These are phyloP conservation scores for Quillaja saponaria DNA, from an alignment of 306 rosid species.

Conservation along the genomic window DNA sequence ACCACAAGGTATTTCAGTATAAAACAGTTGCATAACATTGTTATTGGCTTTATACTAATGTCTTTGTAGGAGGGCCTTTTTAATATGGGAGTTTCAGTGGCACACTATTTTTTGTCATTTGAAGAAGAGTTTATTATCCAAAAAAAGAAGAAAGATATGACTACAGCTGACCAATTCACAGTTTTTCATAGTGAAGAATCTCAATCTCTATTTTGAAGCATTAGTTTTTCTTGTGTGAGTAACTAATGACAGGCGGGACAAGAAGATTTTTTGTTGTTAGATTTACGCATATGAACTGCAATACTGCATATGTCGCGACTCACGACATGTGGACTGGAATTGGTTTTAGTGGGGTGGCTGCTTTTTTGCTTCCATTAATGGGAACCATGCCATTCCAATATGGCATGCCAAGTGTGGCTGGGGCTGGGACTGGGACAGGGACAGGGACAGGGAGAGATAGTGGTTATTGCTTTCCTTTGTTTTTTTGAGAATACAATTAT, in stretches of 20 bases:
- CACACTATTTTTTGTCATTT: background rate
- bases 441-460: too few relatives aligned
- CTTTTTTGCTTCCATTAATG: too few relatives aligned
- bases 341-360: background rate
- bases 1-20: background rate
- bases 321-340: background rate
- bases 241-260: too few relatives aligned
- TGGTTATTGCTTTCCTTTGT: too few relatives aligned
- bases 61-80: background rate
- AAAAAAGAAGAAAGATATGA: too few relatives aligned
- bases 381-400: too few relatives aligned
- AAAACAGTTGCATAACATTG: background rate
- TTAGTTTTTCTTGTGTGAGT: too few relatives aligned
- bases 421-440: too few relatives aligned
- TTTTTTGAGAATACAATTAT: too few relatives aligned
- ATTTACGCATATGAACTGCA: background rate
- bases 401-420: too few relatives aligned
- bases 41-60: background rate
- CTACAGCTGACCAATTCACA: conserved; percentile 31
- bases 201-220: conserved; percentile 33
- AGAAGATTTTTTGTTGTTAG: background rate
- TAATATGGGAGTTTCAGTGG: background rate
- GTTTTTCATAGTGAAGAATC: conserved; percentile 36
- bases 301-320: too few relatives aligned
- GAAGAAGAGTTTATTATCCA: background rate